Percentiles rank a stretch among this genome's conserved stretches.
Conservation (phyloP, 2,329 filamentous ascomycete genomes). For the Ophiostoma perfectum region DNA sequence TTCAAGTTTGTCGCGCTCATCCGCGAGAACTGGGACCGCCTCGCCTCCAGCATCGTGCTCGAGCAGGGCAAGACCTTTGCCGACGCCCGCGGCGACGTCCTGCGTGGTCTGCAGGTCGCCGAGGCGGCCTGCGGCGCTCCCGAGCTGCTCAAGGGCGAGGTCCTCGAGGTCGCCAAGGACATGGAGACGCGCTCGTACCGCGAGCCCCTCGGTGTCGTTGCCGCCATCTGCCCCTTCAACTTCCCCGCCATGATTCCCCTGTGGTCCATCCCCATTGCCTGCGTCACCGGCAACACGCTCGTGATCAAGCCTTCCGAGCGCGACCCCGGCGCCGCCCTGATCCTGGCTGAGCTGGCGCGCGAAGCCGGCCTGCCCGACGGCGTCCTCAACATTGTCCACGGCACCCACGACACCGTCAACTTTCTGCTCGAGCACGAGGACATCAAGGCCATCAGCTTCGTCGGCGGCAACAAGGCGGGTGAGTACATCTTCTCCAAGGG, state of each 20-base stretch:
- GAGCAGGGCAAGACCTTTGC: slow-evolving; percentile 87
- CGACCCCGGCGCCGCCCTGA: slow-evolving; percentile 78
- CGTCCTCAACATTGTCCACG: slow-evolving; percentile 77
- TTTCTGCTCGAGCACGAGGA: slow-evolving; percentile 79
- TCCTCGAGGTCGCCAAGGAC: slow-evolving; percentile 79
- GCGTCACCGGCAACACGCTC: slow-evolving; percentile 75
- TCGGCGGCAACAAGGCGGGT: slow-evolving; percentile 80
- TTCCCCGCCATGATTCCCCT: slow-evolving; percentile 89
- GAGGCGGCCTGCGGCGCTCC: slow-evolving; percentile 77
- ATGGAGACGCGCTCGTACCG: slow-evolving; percentile 83
- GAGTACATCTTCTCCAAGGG: slow-evolving; percentile 78
- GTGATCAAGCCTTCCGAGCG: slow-evolving; percentile 82
- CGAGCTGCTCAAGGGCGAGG: slow-evolving; percentile 74
- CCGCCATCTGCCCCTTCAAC: slow-evolving; percentile 84
- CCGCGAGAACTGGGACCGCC: slow-evolving; percentile 77
- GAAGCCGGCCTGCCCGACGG: slow-evolving; percentile 78
- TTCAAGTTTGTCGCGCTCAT: slow-evolving; percentile 78
- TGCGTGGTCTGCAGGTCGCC: slow-evolving; percentile 76
- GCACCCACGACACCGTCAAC: slow-evolving; percentile 72
- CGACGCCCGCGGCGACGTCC: slow-evolving; percentile 75
- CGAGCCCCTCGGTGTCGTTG: slow-evolving; percentile 74
- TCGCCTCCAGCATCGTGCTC: slow-evolving; percentile 77
- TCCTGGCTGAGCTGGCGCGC: slow-evolving; percentile 72
- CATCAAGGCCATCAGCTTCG: slow-evolving; percentile 82
- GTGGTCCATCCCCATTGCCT: slow-evolving; percentile 80